Evolutionary conservation across 805 yeast species (phyloP).

Genomic region (Starmerella floricola): DNA sequence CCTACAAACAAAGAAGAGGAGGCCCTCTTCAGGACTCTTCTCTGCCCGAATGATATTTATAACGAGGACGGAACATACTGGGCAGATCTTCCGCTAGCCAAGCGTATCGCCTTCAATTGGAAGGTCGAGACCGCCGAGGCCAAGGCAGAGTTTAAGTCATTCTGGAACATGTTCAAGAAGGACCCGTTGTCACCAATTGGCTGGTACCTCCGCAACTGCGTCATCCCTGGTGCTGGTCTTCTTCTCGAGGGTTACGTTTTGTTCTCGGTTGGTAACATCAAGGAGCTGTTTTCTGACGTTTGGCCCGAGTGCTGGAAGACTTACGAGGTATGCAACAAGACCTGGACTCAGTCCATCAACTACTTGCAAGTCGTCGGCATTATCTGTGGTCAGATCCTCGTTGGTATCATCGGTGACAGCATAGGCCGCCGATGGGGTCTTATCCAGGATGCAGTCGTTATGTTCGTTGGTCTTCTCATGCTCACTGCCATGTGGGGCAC

Average conservation of each 20-base stretch:
- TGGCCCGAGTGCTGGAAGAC: conserved; percentile 32
- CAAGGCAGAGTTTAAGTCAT: conserved; percentile 22
- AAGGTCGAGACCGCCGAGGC: conserved; percentile 25
- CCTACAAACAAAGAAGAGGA: conserved; percentile 27
- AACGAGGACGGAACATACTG: conserved; percentile 29
- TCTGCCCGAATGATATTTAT: conserved; percentile 29
- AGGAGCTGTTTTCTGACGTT: conserved; percentile 25
- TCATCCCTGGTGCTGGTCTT: conserved; percentile 32
- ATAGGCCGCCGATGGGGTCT: conserved; percentile 53
- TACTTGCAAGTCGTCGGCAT: conserved; percentile 37
- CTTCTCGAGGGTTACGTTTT: conserved; percentile 32
- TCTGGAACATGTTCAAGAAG: conserved; percentile 24
- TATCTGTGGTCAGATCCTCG: conserved; percentile 46
- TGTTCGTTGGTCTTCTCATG: conserved; percentile 45
- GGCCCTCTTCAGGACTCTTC: conserved; percentile 27
- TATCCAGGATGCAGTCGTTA: conserved; percentile 44
- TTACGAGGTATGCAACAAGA: conserved; percentile 26
- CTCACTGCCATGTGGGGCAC: conserved; percentile 50
- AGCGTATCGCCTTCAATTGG: conserved; percentile 25
- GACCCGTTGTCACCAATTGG: conserved; percentile 30
- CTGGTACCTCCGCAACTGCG: conserved; percentile 30
- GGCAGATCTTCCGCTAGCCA: conserved; percentile 29
- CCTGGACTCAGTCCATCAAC: conserved; percentile 30
- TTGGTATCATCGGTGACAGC: conserved; percentile 47
- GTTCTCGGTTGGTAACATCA: conserved; percentile 31